Evolutionary conservation across 2,329 filamentous ascomycete genomes (phyloP), one percentile per base, ranked within the genome.

Genomic region (Aspergillus flavus): DNA sequence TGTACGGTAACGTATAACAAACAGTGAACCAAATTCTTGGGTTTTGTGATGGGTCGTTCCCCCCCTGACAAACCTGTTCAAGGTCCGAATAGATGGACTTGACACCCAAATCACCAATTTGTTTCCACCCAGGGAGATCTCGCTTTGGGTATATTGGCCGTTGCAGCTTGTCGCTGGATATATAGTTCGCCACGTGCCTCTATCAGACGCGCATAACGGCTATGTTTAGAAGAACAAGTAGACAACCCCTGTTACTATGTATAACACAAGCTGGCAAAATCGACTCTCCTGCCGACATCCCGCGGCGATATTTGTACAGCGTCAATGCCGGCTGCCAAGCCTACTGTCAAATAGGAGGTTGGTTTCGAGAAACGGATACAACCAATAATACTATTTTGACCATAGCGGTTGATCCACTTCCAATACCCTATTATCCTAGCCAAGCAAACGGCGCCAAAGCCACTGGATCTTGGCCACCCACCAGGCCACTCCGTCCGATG

Each of bases 401-500:
- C 34, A 16, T 16, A 36, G 14, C 34, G n/a, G 28, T 48, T 23
- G 10, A 16, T 26, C 45, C 26, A 26, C 46, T 50, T 9, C 14
- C 46, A 16, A 14, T 9, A 9, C 26, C 14, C 4, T 23, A 19
- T 6, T n/a, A 30, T 16, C 46, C 12, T 16, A 9, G 48, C 48
- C 48, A 32, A 52, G 48, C 48, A 52, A 52, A 32, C 48, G 46
- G 46, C 46, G 30, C 46, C 46, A 50, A 50, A n/a, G 23, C 46
- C 46, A 50, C 26, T 19, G 26, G 26, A 19, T 52, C 48, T 52
- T 52, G 48, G 48, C 48, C 28, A 9, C 14, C 46, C 26, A 52
- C 19, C 12, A 32, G 19, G 12, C 12, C 45, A 23, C 11, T 41
- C 23, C 23, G 45, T 5, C 10, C 10, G 11, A 11, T 10, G 32